phyloP scores from a whole-genome alignment of 768 basidiomycete genomes.

The Russula emetica region DNA sequence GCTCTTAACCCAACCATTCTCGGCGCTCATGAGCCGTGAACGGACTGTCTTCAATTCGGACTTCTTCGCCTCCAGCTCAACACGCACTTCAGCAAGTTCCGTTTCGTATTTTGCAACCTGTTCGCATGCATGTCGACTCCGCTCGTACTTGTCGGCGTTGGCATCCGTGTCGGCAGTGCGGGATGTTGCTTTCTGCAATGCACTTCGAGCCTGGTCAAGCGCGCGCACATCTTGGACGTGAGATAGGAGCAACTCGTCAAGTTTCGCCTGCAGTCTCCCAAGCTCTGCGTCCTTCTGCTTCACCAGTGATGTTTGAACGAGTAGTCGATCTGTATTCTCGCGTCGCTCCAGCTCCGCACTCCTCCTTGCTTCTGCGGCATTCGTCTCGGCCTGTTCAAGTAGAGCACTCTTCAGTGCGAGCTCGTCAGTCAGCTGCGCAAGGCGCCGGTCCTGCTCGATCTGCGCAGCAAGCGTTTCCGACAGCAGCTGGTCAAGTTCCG shows the following conservation, averaged over 20 bases:
- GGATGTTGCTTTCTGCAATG: constrained; percentile 68
- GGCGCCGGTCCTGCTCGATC: constrained; percentile 60
- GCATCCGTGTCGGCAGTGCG: constrained; percentile 75
- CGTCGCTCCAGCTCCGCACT: constrained; percentile 70
- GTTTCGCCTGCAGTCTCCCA: constrained; percentile 53
- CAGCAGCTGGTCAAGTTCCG: constrained; percentile 70
- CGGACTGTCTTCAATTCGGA: constrained; percentile 70
- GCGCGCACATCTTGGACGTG: constrained; percentile 84
- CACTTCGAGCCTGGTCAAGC: constrained; percentile 77
- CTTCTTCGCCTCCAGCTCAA: constrained; percentile 72
- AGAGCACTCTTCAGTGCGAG: constrained; percentile 68
- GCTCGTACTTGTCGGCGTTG: too few relatives aligned
- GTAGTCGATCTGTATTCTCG: constrained; percentile 70
- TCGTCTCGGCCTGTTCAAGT: constrained; percentile 73
- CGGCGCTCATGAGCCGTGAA: constrained; percentile 66
- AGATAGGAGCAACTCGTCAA: constrained; percentile 67
- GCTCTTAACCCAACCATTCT: constrained; percentile 88
- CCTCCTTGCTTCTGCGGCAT: constrained; percentile 66
- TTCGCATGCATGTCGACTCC: constrained; percentile 31
- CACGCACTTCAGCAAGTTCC: constrained; percentile 72
- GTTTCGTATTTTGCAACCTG: constrained; percentile 67
- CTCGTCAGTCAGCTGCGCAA: constrained; percentile 67
- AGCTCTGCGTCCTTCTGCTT: constrained; percentile 81
- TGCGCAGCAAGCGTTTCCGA: constrained; percentile 58
- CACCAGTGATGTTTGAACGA: constrained; percentile 65